Evolutionary conservation across 164 flowering plant species (phyloP).

Genomic region (Paratinospora sagittata): DNA sequence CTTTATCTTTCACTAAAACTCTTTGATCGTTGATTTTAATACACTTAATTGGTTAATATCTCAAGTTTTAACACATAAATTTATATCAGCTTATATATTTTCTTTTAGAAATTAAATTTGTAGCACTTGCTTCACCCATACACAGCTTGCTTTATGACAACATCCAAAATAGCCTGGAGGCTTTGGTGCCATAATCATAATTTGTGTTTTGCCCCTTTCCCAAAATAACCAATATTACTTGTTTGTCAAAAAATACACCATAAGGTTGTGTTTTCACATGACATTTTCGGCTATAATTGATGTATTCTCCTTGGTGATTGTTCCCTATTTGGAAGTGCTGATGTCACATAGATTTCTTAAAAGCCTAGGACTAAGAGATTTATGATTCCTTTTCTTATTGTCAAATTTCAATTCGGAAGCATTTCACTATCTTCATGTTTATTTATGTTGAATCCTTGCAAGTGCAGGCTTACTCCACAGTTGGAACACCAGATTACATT

Average conservation of each 20-base stretch:
- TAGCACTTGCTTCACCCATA: too few relatives aligned
- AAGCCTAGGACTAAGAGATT: not conserved
- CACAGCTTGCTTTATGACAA: too few relatives aligned
- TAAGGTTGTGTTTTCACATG: not conserved
- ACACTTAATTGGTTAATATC: too few relatives aligned
- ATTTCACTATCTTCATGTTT: not conserved
- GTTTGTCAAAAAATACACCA: not conserved
- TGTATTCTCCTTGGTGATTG: not conserved
- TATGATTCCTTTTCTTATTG: not conserved
- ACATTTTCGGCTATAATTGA: not conserved
- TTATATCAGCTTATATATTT: too few relatives aligned
- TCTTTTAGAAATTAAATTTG: too few relatives aligned
- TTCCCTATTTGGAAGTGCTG: not conserved
- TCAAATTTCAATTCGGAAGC: not conserved
- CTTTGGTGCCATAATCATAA: too few relatives aligned
- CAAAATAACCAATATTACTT: not conserved
- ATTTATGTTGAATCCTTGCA: constrained; percentile 1
- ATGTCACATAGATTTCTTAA: not conserved
- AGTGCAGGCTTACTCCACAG: constrained; percentile 39
- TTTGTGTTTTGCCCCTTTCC: too few relatives aligned
- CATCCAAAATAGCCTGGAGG: too few relatives aligned
- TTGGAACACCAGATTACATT: constrained; percentile 40
- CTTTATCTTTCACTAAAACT: too few relatives aligned
- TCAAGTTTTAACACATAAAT: too few relatives aligned
- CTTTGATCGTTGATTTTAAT: too few relatives aligned